Evolutionary conservation across 2,329 filamentous ascomycete genomes (phyloP).

Genomic region (Penicillium concentricum): DNA sequence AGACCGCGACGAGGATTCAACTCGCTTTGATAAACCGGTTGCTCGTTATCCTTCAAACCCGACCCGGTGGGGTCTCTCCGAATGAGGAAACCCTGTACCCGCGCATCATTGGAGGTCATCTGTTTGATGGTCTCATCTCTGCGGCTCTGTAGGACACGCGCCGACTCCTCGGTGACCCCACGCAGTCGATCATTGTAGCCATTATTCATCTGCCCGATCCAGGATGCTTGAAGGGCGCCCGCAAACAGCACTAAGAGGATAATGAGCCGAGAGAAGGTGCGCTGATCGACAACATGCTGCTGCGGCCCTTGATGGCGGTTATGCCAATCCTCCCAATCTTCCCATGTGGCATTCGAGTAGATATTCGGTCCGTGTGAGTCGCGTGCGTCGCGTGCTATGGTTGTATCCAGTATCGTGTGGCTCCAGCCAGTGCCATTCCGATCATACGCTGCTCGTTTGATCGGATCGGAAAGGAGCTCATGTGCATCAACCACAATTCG

Average conservation of each 20-base stretch:
- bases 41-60: conserved; percentile 46
- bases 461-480: conserved; percentile 77
- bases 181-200: conserved; percentile 66
- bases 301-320: conserved; percentile 49
- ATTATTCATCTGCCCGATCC: conserved; percentile 62
- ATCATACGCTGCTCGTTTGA: conserved; percentile 80
- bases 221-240: conserved; percentile 68
- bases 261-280: conserved; percentile 72
- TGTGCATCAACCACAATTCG: conserved; percentile 85
- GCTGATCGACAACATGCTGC: conserved; percentile 68
- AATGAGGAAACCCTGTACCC: conserved; percentile 75
- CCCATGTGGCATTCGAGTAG: conserved; percentile 85
- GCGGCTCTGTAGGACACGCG: conserved; percentile 53
- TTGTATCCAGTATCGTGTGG: conserved; percentile 57
- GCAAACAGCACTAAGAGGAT: conserved; percentile 67
- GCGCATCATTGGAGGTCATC: conserved; percentile 54
- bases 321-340: conserved; percentile 90
- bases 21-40: conserved; percentile 39
- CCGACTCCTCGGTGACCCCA: conserved; percentile 64
- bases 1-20: conserved; percentile 23
- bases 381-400: conserved; percentile 91
- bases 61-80: conserved; percentile 62
- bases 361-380: conserved; percentile 45
- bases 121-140: conserved; percentile 52
- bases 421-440: conserved; percentile 77